Evolutionary conservation across 2,329 filamentous ascomycete genomes (phyloP), one percentile per base, ranked within the genome.

Genomic region (Neurospora sp.): DNA sequence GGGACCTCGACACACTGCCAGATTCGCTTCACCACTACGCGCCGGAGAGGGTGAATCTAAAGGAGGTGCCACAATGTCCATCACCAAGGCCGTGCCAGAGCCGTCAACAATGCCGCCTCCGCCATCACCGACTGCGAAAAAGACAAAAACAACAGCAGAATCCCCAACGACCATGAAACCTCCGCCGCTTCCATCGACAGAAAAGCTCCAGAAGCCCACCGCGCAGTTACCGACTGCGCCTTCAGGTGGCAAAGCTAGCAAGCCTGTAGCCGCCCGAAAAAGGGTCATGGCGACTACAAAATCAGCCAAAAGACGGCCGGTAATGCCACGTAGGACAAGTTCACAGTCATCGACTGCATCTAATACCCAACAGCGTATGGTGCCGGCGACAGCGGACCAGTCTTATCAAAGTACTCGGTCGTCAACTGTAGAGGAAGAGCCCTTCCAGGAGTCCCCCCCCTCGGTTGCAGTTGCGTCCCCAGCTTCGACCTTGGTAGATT

Each of bases 1-100:
- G 17, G 85, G 85, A 5, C 84, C 85, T 13, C 82, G 85, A 23
- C 86, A 86, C n/a, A 89, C 86, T 9, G 86, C 87, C 69, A 84
- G 86, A n/a, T 89, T 89, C 73, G 83, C 84, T 8, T 86, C 85
- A 17, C 86, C 87, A 1, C 82, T 83, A 39, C 82, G 81, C 38
- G 85, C 84, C 39, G 82, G 81, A 67, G 81, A 82, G 67, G 82
- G 83, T 71, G 79, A 79, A 38, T 78, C 75, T 43, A 74, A 78
- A 43, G 72, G 73, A 6, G 77, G 81, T 36, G 77, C 80, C n/a
- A 78, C 77, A 40, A 83, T 81, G 4, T 83, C 83, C 6, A 78
- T 78, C 28, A 84, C 81, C 73, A 81, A 82, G 11, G 72, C 73
- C 19, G 72, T 72, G 43, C 77, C 77, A 42, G 73, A 76, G 52